phyloP scores from a whole-genome alignment of 495 filamentous ascomycete genomes.

The Penicillium canariense region DNA sequence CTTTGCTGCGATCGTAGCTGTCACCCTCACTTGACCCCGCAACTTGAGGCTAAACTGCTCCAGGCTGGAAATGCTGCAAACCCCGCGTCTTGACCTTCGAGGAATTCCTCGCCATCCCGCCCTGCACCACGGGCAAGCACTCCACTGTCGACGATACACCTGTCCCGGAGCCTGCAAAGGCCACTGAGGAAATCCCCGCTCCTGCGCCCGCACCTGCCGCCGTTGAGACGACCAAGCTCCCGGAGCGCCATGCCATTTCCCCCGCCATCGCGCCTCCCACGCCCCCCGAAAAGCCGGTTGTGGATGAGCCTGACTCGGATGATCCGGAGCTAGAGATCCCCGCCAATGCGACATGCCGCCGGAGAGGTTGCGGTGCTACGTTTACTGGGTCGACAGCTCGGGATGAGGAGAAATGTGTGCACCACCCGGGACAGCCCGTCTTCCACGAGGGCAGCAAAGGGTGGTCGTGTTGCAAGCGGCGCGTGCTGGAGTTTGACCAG shows the following conservation, averaged over 20 bases:
- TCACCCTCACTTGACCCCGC: background rate
- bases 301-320: conserved; percentile 83
- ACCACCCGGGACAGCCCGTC: conserved; percentile 82
- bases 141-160: conserved; percentile 79
- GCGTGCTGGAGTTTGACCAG: conserved; percentile 95
- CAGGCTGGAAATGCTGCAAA: conserved; percentile 99
- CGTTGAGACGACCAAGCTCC: conserved; percentile 13
- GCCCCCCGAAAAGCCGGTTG: conserved; percentile 59
- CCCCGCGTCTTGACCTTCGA: conserved; percentile 96
- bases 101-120: conserved; percentile 91
- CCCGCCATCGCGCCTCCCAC: conserved; percentile 54
- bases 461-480: conserved; percentile 92
- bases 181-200: conserved; percentile 31
- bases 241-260: conserved; percentile 41
- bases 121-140: conserved; percentile 93
- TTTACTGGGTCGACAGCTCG: conserved; percentile 60
- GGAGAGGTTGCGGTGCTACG: conserved; percentile 64
- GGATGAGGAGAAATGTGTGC: conserved; percentile 75
- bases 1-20: no score
- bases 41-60: conserved; percentile 1
- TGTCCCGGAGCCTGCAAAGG: conserved; percentile 48
- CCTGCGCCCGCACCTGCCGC: conserved; percentile 20
- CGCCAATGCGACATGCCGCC: conserved; percentile 70
- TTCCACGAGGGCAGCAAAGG: conserved; percentile 99
- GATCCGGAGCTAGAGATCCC: conserved; percentile 70